Base-by-base conservation (phyloP, 495 filamentous ascomycete species). In the Parachaetomium inaequale region DNA sequence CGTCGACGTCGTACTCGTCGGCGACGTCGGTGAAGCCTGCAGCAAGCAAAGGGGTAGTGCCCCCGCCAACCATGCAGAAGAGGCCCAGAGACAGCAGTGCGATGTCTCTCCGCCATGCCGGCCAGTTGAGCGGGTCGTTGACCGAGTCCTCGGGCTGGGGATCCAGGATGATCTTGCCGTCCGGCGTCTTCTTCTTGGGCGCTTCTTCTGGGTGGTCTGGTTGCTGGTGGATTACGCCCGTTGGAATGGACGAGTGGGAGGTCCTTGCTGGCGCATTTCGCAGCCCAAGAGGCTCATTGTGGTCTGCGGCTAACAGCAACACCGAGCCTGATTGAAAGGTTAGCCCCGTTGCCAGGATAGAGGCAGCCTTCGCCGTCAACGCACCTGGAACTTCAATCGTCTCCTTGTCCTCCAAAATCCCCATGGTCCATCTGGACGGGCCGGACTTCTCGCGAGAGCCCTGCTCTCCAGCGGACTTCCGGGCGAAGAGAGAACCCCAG, bases 111-210 rank as follows among this genome's bases (percentile, higher is more conserved):
- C 91, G 84, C 88, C 89, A 91, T 2, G 80, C 74, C 2, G 90
- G 85, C 94, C 94, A 98, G 67, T 98, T 98, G 46, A 98, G 74
- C 0, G 94, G 94, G 67, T 98, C 94, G 63, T 98, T 96, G 28
- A 80, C 76, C 0, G 90, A 91, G 40, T 96, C 91, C 46, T 97
- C 93, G 1, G 94, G 94, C 69, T 98, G 94, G 0, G 93, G 93
- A 1, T 95, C 88, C 10, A 98, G 77, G 58, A 98, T 90, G 65
- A 96, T 91, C 55, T 84, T 85, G 34, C 93, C 94, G 74, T 96
- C 86, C 19, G 78, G 71, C 7, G 92, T 96, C 62, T 79, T 87
- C 76, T 97, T 96, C 73, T 84, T 85, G 60, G 79, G 78, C 19
- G 79, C 79, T 56, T 62, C 74, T 64, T 17, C 72, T 73, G 63